Evolutionary conservation across 2,329 filamentous ascomycete species (phyloP), one percentile per base, ranked within the genome.

Genomic region (Rhinocladiella mackenziei): DNA sequence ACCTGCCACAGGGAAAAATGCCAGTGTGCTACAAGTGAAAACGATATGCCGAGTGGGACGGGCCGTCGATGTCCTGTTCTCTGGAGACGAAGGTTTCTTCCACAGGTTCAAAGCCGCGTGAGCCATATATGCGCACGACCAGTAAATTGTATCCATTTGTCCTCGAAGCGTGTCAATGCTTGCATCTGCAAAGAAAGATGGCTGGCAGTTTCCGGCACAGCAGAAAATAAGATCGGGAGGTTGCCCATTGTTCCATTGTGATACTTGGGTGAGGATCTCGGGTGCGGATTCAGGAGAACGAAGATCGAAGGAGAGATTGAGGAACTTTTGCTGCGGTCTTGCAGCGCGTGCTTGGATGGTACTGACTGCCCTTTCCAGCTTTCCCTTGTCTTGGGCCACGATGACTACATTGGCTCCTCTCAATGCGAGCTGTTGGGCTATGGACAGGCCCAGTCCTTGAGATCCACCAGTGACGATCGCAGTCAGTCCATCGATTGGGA

Each of bases 141-240:
- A 95, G 70, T 87, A 97, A 68, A 96, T 91, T 56, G 91, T 78
- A 60, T 95, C 87, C 87, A 95, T 95, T 64, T 94, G 87, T 53
- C 75, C 71, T 30, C 83, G 77, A 54, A 89, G 70, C 8, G 76
- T 77, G 5, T 80, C 69, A 39, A 86, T 70, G 6, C 84, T 75
- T 28, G 80, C 80, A 50, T 95, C 86, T 54, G 86, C 65, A 69
- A 91, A 94, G 50, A 94, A 82, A 25, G 78, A 75, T 0, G 89
- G 89, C 11, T 72, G 74, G 4, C 85, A 78, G 53, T 78, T 73
- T 48, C 91, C 91, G 2, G 91, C 91, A 38, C 89, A 77, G 62
- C 87, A 89, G 89, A 92, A 97, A 23, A 97, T 85, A 44, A 96
- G 75, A 62, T 97, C 91, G 0, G 87, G 86, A 19, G 81, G 65